Base-by-base conservation (phyloP, 352 stramenopile genomes). In the Pythium vanterpoolii region DNA sequence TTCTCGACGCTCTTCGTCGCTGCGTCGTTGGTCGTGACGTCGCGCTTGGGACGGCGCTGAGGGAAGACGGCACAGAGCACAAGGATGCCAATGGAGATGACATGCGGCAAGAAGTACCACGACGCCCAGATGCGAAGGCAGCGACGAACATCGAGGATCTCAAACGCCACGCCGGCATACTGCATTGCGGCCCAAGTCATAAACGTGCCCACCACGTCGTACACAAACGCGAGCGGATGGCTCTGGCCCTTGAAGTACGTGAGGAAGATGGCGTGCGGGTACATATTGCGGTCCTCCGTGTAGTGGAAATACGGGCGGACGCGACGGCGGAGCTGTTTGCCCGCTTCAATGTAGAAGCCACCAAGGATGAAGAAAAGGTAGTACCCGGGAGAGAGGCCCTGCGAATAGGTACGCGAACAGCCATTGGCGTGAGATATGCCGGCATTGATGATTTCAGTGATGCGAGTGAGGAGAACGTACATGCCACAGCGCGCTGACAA, bases 311-410 rank as follows among this genome's bases (percentile, higher is more conserved):
- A 89, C 33, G 79, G 64, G 27, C 86, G 77, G 16, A 89, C 55
- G 14, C 82, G 86, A 60, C 86, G 86, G 39, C 83, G 86, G 46
- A 93, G 57, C 36, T 89, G 71, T 68, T 93, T 92, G 66, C 83
- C 86, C 34, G 89, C 86, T 81, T 95, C 86, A 33, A 93, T 89
- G 74, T 93, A 92, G 49, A 93, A 77, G 24, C 77, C 83, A 60
- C 81, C 83, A 40, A 91, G 71, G 46, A 95, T 78, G 69, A 95
- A 95, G 65, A 95, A 95, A 21, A 93, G 62, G 62, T 95, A 95
- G 67, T 95, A 95, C 6, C 86, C 86, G 26, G 86, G 86, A n/a
- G 82, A 87, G 19, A 95, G 68, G 71, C 86, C 86, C 81, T 95
- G 30, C 26, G 47, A 26, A 5, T 16, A 53, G 36, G 24, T 44